Evolutionary conservation across 148 eudicot genomes (phyloP), one percentile per base, ranked within the genome.

Genomic region (Vaccinium vitisidaea): DNA sequence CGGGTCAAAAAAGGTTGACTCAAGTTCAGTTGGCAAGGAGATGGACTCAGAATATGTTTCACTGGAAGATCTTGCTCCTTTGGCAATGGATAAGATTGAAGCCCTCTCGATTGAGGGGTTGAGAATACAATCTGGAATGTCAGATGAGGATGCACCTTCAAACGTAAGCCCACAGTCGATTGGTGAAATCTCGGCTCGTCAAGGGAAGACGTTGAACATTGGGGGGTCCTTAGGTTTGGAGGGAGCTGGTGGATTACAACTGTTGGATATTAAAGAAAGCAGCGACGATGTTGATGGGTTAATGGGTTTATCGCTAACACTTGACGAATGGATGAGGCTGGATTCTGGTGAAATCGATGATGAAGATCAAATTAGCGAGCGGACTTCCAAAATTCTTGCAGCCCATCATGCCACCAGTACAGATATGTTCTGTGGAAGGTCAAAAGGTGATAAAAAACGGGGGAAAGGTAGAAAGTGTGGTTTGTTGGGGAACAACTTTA

Each of bases 51-150:
- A 96, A 79, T 95, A 87, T 87, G 96, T 94, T 52, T 91, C 93
- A 54, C 84, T 96, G 79, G 99, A 97, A 90, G 98, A 97, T 86
- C 91, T 97, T 80, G 99, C 99, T 84, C 98, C 98, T 59, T 86
- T 97, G 84, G 98, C 98, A 14, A 94, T 95, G 94, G 96, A 94
- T 83, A 95, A 95, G 84, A 94, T 95, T 87, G 99, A 97, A 92
- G 98, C 98, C 80, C 90, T 97, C 74, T 95, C 98, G 70, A 84
- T 97, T 25, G 98, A 97, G 85, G 99, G 98, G 39, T 89, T 97
- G 90, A 94, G 93, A 88, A 92, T 97, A 86, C 98, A 97, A 61
- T 94, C 95, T 48, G 96, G 96, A 80, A 92, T 97, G 96, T 95
- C 98, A 32, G 92, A 94, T 56, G 93, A 94, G 81, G 95, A 95